A percentile compares a stretch with the other conserved stretches of the same genome.
Evolutionary conservation across 495 filamentous ascomycete species (phyloP).

Genomic region (Lepidopterella palustris): DNA sequence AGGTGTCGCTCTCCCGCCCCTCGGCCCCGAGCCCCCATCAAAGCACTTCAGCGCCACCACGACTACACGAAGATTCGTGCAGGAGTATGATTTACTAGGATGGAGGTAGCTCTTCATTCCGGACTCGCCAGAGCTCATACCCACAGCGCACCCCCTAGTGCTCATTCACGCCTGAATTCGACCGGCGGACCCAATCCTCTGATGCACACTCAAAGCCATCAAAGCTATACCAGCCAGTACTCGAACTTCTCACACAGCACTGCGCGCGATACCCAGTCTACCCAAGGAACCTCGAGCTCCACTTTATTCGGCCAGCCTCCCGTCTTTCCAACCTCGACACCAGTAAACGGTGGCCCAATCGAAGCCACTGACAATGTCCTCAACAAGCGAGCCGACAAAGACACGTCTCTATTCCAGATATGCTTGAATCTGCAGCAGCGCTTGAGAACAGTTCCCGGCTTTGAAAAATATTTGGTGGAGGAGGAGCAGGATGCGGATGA

Average conservation of each 20-base stretch:
- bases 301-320: conserved; percentile 36
- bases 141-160: conserved; percentile 12
- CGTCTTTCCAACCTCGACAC: conserved; percentile 25
- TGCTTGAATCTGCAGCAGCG: conserved; percentile 77
- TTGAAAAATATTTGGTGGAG: conserved; percentile 61
- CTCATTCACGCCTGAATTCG: conserved; percentile 25
- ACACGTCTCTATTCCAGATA: conserved; percentile 87
- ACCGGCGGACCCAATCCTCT: conserved; percentile 22
- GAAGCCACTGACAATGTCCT: conserved; percentile 82
- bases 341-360: conserved; percentile 51
- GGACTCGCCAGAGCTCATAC: conserved; percentile 31
- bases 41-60: conserved; percentile 2
- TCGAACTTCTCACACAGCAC: conserved; percentile 36
- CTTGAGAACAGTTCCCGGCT: conserved; percentile 73
- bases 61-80: background rate
- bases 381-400: conserved; percentile 84
- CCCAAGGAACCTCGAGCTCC: conserved; percentile 33
- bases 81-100: conserved; percentile 22
- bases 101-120: conserved; percentile 33
- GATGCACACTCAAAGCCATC: conserved; percentile 28
- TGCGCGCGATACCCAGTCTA: conserved; percentile 35
- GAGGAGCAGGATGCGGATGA: conserved; percentile 60
- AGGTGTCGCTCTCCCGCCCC: background rate
- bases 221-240: conserved; percentile 32
- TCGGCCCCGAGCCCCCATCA: background rate